Evolutionary conservation across 2,329 filamentous ascomycete genomes (phyloP).

Genomic region (Botryosphaeria agaves): DNA sequence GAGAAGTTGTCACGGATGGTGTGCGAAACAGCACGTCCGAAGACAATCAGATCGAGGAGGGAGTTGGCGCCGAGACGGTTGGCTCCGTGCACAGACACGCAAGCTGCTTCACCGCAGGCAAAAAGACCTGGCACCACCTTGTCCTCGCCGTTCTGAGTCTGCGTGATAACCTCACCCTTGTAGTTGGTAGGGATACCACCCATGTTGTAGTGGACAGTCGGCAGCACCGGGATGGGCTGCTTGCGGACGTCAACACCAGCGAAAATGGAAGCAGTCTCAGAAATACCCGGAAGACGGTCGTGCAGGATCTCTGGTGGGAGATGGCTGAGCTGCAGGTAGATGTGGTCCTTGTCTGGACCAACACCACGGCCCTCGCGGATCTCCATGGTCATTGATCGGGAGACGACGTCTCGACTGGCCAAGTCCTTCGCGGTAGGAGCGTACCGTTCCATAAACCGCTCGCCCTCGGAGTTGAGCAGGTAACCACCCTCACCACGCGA

Average conservation of each 20-base stretch:
- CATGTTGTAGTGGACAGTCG: slow-evolving; percentile 99
- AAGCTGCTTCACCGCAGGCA: slow-evolving; percentile 92
- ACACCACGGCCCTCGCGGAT: slow-evolving; percentile 96
- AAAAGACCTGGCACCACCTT: slow-evolving; percentile 89
- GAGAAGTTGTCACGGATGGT: slow-evolving; percentile 90
- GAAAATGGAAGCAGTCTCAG: slow-evolving; percentile 95
- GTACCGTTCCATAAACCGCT: slow-evolving; percentile 99
- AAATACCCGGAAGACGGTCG: slow-evolving; percentile 95
- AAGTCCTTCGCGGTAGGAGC: slow-evolving; percentile 96
- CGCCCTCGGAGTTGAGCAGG: slow-evolving; percentile 91
- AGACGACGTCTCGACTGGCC: slow-evolving; percentile 89
- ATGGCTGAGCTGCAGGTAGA: slow-evolving; percentile 95
- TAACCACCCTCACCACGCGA: slow-evolving; percentile 97
- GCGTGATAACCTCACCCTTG: slow-evolving; percentile 85
- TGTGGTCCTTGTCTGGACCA: slow-evolving; percentile 92
- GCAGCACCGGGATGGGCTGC: slow-evolving; percentile 90
- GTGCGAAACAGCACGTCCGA: slow-evolving; percentile 93
- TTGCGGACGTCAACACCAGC: slow-evolving; percentile 92
- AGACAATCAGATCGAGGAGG: slow-evolving; percentile 90
- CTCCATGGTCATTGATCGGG: slow-evolving; percentile 94
- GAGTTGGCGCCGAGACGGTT: slow-evolving; percentile 98
- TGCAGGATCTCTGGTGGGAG: slow-evolving; percentile 81
- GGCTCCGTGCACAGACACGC: slow-evolving; percentile 93
- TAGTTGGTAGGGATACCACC: slow-evolving; percentile 96
- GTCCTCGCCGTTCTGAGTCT: slow-evolving; percentile 75